Base-by-base conservation (phyloP, 805 yeast genomes). In the Kodamaea nitidulidarum region DNA sequence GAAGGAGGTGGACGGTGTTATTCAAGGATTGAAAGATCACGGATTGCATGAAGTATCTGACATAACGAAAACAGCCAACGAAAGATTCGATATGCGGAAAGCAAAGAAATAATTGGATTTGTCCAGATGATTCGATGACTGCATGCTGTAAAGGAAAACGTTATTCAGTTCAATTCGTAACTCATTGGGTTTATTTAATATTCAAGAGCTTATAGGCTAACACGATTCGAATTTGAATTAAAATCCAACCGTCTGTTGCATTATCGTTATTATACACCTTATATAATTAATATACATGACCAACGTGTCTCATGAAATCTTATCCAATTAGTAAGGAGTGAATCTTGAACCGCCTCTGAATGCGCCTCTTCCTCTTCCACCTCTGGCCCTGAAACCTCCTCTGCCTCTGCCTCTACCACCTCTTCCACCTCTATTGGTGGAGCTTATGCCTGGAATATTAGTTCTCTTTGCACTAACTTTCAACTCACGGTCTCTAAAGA, bases 391-490 rank as follows among this genome's bases (percentile, higher is more conserved):
- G 22, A 50, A 41, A 26, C 77, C 68, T 8, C 75, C 73, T 42
- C 77, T 58, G 4, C 68, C 67, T 6, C 70, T 49, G 42, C 50
- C 42, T 42, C 54, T 38, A 6, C 56, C 56, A 1, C 55, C 53
- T 8, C 81, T 74, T 21, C 73, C 65, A 1, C 67, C 63, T 30
- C 68, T 46, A 32, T 51, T 53, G 17, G 56, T 45, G 12, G 54
- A 42, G 26, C 62, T 54, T 52, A 80, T 67, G 1, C 91, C 91
- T 2, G 95, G 95, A 15, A 86, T 60, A 50, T 88, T 87, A 2
- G 95, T 86, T 52, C 95, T 73, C 58, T 87, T 87, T 14, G 85
- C 81, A 25, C 71, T 67, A 22, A 88, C 93, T 56, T 82, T 85
- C 50, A 88, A 66, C 44, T 74, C 76, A 42, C 95, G 71, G 16